A percentile compares a stretch with the other conserved stretches of the same genome.
Conservation (phyloP, 371 early-diverging fungal species). For the Smittium culicis region DNA sequence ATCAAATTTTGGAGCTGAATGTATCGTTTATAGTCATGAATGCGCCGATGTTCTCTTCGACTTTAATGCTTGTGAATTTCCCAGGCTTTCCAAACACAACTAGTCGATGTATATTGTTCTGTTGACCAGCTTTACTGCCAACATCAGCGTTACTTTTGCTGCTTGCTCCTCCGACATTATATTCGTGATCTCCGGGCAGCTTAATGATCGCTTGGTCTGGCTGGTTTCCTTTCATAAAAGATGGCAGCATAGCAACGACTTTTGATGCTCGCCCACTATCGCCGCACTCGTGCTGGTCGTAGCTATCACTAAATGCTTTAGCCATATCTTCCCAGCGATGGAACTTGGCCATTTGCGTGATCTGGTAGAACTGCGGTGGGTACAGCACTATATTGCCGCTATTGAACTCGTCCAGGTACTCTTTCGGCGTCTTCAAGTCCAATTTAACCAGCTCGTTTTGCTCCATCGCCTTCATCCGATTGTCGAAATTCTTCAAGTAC, state of each 20-base stretch:
- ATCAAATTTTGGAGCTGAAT: too few relatives aligned
- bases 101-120: neutral
- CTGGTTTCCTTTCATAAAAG: neutral
- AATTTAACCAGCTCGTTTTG: constrained; percentile 38
- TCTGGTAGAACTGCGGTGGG: constrained; percentile 54
- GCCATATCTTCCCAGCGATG: constrained; percentile 23
- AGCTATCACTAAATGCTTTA: neutral
- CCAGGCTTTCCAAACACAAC: neutral
- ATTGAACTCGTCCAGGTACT: constrained; percentile 37
- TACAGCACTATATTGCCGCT: constrained; percentile 30
- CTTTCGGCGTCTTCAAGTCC: constrained; percentile 54
- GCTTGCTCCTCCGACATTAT: too few relatives aligned
- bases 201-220: neutral
- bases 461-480: constrained; percentile 32
- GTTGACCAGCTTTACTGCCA: too few relatives aligned
- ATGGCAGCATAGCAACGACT: neutral
- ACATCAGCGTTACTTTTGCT: too few relatives aligned
- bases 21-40: too few relatives aligned
- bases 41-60: constrained; percentile 1
- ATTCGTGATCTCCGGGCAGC: constrained; percentile 1
- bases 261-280: too few relatives aligned
- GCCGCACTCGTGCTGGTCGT: too few relatives aligned
- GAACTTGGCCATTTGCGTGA: constrained; percentile 30
- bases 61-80: neutral
- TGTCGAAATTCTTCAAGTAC: constrained; percentile 27